Evolutionary conservation across 768 basidiomycete genomes (phyloP).

Genomic region (Lactifluus echinatus): DNA sequence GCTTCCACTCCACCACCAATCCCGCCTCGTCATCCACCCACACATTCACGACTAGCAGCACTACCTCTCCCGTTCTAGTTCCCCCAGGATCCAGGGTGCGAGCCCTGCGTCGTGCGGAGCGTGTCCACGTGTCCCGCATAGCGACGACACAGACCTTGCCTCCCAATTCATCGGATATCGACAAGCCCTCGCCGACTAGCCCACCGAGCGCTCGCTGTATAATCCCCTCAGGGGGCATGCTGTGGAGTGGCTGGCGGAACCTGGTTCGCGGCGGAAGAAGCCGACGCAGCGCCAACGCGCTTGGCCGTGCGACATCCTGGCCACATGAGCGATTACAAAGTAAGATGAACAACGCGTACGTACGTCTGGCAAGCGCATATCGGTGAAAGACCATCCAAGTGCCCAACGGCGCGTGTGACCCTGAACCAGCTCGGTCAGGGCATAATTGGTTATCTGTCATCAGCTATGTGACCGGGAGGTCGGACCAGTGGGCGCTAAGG

Average conservation of each 20-base stretch:
- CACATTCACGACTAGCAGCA: constrained; percentile 24
- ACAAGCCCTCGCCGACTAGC: constrained; percentile 26
- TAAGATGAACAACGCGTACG: constrained; percentile 25
- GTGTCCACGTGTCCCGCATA: constrained; percentile 54
- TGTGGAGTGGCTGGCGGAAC: constrained; percentile 33
- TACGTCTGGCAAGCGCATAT: constrained; percentile 68
- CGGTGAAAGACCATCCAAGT: constrained; percentile 74
- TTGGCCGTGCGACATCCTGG: constrained; percentile 32
- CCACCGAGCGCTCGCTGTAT: constrained; percentile 29
- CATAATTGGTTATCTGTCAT: constrained; percentile 76
- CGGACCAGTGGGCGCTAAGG: not conserved
- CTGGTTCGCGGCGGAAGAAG: constrained; percentile 54
- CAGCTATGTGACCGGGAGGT: not conserved
- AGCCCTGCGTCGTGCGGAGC: constrained; percentile 46
- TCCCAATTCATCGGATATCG: not conserved
- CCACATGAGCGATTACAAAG: constrained; percentile 27
- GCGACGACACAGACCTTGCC: constrained; percentile 4
- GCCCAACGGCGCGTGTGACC: constrained; percentile 92
- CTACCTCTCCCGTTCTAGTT: not conserved
- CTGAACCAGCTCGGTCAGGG: constrained; percentile 73
- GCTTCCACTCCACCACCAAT: constrained; percentile 53
- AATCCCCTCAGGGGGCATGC: constrained; percentile 20
- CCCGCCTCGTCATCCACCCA: constrained; percentile 12
- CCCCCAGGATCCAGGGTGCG: not conserved
- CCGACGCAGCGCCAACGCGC: constrained; percentile 37